A percentile compares a stretch with the other conserved stretches of the same genome.
These are phyloP conservation scores for Aristolochia fimbriata DNA, from an alignment of 164 flowering plant species.

Conservation along the genomic window DNA sequence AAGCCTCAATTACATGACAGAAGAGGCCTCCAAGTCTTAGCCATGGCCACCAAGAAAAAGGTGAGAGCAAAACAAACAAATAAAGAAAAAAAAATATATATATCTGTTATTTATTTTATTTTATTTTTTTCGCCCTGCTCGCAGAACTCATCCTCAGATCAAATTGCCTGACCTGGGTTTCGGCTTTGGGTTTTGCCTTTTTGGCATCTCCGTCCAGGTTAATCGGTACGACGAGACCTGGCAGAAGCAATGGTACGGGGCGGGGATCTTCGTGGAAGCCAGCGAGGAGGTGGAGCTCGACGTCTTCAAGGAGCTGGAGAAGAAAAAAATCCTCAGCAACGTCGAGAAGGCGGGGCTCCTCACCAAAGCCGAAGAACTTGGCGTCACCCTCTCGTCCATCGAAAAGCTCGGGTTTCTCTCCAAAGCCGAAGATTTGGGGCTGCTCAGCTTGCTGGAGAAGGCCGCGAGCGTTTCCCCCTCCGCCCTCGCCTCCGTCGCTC, in stretches of 20 bases:
- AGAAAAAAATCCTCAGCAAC: conserved; percentile 65
- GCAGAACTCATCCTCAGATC: neutral
- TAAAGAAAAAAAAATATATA: too few species aligned
- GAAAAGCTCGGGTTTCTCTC: conserved; percentile 80
- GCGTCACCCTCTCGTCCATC: conserved; percentile 70
- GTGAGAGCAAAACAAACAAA: conserved; percentile 4
- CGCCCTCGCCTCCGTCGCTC: conserved; percentile 54
- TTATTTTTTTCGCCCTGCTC: neutral
- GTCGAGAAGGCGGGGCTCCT: conserved; percentile 80
- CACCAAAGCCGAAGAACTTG: conserved; percentile 74
- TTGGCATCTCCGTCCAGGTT: conserved; percentile 33
- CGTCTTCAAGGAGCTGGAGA: conserved; percentile 78
- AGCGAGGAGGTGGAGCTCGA: conserved; percentile 69
- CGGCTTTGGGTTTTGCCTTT: neutral
- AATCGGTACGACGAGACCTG: conserved; percentile 62
- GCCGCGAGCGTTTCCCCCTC: conserved; percentile 52
- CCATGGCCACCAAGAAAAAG: conserved; percentile 53
- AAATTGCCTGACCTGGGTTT: neutral
- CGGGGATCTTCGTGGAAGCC: conserved; percentile 72
- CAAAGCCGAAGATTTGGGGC: conserved; percentile 79
- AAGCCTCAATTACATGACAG: conserved; percentile 16
- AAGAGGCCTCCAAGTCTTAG: conserved; percentile 24
- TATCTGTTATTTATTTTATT: too few species aligned
- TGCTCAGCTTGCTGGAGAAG: conserved; percentile 67
- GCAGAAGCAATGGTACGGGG: conserved; percentile 88